phyloP scores from a whole-genome alignment of 768 basidiomycete genomes.

The Amanita pallidorosea region DNA sequence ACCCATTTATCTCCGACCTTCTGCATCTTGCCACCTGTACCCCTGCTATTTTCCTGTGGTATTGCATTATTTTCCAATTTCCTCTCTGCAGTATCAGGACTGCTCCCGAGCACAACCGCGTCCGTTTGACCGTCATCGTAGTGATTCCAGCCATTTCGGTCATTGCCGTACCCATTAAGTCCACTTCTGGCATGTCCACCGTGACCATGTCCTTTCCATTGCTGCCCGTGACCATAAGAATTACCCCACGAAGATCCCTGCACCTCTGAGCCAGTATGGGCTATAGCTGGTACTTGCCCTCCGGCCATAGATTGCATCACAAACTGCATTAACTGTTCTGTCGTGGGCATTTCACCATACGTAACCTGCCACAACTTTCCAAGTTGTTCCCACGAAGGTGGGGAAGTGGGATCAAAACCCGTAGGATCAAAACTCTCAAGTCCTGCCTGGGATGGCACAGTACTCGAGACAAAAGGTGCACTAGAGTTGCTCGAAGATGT shows the following conservation, averaged over 20 bases:
- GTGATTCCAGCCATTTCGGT: constrained; percentile 30
- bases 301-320: constrained; percentile 30
- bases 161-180: constrained; percentile 30
- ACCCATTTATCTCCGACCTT: constrained; percentile 64
- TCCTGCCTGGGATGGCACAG: constrained; percentile 27
- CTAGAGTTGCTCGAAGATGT: constrained; percentile 40
- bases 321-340: constrained; percentile 71
- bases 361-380: constrained; percentile 70
- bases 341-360: constrained; percentile 56
- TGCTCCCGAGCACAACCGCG: constrained; percentile 50
- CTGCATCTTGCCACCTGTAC: constrained; percentile 50
- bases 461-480: constrained; percentile 26
- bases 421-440: constrained; percentile 61
- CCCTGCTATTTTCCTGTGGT: constrained; percentile 11
- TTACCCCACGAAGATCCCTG: constrained; percentile 10
- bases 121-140: constrained; percentile 33
- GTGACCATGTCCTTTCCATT: constrained; percentile 24
- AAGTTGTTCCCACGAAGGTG: constrained; percentile 72
- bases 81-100: constrained; percentile 12
- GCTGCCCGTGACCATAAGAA: constrained; percentile 9
- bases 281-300: constrained; percentile 13
- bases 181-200: constrained; percentile 25
- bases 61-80: neutral
- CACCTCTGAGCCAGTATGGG: constrained; percentile 9
- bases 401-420: constrained; percentile 63